Conservation (phyloP, 805 yeast genomes). For the Wickerhamiella parazyma region DNA sequence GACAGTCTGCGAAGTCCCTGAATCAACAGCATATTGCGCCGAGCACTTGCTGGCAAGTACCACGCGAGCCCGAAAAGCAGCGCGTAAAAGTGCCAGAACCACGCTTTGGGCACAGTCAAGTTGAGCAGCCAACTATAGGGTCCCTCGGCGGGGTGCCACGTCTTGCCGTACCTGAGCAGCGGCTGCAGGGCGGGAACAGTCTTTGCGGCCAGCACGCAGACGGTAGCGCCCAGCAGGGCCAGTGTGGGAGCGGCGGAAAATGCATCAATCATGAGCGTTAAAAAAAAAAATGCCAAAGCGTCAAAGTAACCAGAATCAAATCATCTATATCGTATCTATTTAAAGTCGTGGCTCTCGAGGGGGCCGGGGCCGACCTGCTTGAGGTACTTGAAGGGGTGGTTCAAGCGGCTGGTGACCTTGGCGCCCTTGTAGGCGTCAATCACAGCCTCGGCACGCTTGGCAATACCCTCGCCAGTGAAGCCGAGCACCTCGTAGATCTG, state of each 20-base stretch:
- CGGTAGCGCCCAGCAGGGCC: constrained; percentile 6
- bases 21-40: constrained; percentile 16
- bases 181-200: constrained; percentile 11
- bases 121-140: constrained; percentile 7
- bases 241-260: not conserved
- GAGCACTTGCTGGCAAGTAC: not conserved
- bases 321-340: not conserved
- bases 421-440: constrained; percentile 72
- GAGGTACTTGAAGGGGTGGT: constrained; percentile 18
- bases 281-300: no score
- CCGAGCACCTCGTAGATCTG: constrained; percentile 75
- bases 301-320: no score
- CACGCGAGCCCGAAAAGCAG: not conserved
- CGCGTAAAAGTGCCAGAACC: constrained; percentile 26
- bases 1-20: constrained; percentile 39
- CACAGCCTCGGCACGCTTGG: constrained; percentile 69
- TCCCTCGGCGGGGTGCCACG: constrained; percentile 7
- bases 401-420: constrained; percentile 60
- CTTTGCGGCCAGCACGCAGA: constrained; percentile 12
- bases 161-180: constrained; percentile 23
- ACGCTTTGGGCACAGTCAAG: constrained; percentile 23
- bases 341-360: constrained; percentile 7
- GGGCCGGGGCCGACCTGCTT: constrained; percentile 23
- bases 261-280: no score
- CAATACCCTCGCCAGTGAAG: constrained; percentile 88